A percentile compares a stretch with the other conserved stretches of the same genome.
These are phyloP conservation scores for Prunus dulcis DNA, from an alignment of 306 rosid species.

Conservation along the genomic window DNA sequence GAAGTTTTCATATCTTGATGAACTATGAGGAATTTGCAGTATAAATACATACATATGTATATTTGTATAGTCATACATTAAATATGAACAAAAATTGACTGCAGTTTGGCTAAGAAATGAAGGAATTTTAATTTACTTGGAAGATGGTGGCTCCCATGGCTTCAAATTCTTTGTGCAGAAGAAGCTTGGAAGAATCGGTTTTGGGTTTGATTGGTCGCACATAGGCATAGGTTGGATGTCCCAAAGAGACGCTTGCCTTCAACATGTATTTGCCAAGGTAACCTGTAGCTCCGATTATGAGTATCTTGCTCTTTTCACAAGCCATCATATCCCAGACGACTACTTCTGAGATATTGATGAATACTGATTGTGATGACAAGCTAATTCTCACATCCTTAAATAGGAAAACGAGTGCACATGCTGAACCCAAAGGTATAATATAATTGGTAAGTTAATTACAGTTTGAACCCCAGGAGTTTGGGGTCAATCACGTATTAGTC, in stretches of 20 bases:
- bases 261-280: constrained; percentile 45
- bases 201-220: constrained; percentile 26
- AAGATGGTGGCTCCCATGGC: constrained; percentile 41
- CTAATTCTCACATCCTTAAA: no score
- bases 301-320: constrained; percentile 33
- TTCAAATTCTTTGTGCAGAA: constrained; percentile 20
- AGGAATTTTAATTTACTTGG: constrained; percentile 17
- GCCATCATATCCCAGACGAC: background rate
- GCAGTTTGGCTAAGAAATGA: background rate
- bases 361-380: no score
- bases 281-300: constrained; percentile 36
- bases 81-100: background rate
- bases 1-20: no score
- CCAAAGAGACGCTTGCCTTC: constrained; percentile 38
- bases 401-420: no score
- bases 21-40: no score
- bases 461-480: no score
- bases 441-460: no score
- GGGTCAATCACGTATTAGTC: no score
- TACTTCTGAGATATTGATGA: no score
- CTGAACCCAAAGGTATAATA: no score
- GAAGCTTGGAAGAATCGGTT: constrained; percentile 26
- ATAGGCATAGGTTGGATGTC: constrained; percentile 37
- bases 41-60: background rate
- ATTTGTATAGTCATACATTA: background rate